Evolutionary conservation across 257 asterid genomes (phyloP).

Genomic region (Rhazya stricta): DNA sequence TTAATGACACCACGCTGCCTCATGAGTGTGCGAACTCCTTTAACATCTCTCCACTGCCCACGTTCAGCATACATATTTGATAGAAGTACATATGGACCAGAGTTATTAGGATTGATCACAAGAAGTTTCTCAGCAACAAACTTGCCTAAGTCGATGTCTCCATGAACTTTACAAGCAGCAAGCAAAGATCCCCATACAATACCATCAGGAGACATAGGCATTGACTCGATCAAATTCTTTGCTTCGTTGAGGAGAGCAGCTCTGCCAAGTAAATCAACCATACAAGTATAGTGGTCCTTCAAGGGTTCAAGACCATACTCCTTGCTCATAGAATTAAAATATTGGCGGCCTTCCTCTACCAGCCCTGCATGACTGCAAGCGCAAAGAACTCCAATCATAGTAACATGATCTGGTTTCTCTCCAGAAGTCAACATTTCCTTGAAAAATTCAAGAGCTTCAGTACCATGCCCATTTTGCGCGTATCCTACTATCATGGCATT

Average conservation of each 20-base stretch:
- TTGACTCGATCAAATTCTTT: conserved; percentile 18
- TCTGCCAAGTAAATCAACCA: conserved; percentile 27
- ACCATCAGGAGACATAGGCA: conserved; percentile 24
- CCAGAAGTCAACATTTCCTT: conserved; percentile 19
- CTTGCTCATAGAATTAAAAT: conserved; percentile 20
- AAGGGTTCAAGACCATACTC: conserved; percentile 21
- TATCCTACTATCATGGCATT: conserved; percentile 24
- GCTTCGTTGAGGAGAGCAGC: conserved; percentile 27
- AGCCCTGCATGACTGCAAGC: conserved; percentile 31
- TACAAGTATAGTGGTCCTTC: conserved; percentile 27
- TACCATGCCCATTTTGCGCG: conserved; percentile 27
- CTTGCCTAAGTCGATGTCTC: conserved; percentile 20
- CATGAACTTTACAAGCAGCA: conserved; percentile 25
- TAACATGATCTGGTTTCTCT: conserved; percentile 21
- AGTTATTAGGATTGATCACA: conserved; percentile 19
- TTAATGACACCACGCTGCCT: conserved; percentile 9
- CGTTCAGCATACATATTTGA: conserved; percentile 26
- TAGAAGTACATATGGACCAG: conserved; percentile 24
- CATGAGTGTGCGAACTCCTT: conserved; percentile 10
- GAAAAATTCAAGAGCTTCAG: conserved; percentile 22
- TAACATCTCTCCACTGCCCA: conserved; percentile 8
- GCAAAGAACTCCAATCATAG: conserved; percentile 23
- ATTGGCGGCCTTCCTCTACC: conserved; percentile 18
- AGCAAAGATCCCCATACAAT: conserved; percentile 28
- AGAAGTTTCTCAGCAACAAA: conserved; percentile 24